Conservation (phyloP, 2,329 filamentous ascomycete species). For the Fusarium setosum region DNA sequence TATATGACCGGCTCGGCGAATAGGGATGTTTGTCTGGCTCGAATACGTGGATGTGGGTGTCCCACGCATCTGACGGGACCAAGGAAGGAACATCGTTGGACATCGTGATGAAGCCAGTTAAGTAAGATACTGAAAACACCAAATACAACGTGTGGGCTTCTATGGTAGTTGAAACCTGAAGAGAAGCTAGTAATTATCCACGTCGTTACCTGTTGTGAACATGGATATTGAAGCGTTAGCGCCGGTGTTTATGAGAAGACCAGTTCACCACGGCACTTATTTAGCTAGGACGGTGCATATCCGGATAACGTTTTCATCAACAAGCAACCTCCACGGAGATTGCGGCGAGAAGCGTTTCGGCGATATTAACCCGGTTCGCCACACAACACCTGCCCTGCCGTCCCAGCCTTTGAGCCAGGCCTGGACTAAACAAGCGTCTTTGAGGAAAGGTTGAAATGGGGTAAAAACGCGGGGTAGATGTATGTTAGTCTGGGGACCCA, state of each 20-base stretch:
- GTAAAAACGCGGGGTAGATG: not conserved
- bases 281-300: too few species aligned
- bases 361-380: not conserved
- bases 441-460: too few species aligned
- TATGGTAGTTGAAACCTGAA: too few species aligned
- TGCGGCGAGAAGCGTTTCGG: not conserved
- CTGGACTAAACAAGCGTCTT: not conserved
- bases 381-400: not conserved
- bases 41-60: not conserved
- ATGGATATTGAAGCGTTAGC: too few species aligned
- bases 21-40: not conserved
- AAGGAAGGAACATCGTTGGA: not conserved
- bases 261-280: too few species aligned
- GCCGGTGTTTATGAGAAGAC: too few species aligned
- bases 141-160: too few species aligned
- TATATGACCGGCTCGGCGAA: not conserved
- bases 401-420: not conserved
- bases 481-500: not conserved
- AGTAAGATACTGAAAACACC: too few species aligned
- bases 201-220: too few species aligned
- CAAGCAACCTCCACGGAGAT: not conserved
- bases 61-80: not conserved
- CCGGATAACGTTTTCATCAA: not conserved
- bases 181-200: too few species aligned
- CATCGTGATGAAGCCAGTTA: not conserved